Conservation (phyloP, 108 stramenopile genomes). For the Pelagomonas calceolata region DNA sequence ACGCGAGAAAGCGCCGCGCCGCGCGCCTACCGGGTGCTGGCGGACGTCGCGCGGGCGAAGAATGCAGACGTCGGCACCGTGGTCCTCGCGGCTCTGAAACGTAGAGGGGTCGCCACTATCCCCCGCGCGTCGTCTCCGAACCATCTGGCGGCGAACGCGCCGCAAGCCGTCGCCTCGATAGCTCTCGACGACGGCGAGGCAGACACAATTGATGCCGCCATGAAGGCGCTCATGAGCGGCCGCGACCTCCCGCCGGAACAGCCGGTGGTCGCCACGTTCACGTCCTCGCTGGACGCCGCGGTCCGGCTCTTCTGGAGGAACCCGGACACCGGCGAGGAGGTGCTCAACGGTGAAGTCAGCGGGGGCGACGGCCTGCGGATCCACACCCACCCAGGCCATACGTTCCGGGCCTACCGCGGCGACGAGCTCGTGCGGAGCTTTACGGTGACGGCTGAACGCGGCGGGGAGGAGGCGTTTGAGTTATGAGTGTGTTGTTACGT, state of each 20-base stretch:
- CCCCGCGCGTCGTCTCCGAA: constrained; percentile 20
- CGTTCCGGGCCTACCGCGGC: constrained; percentile 29
- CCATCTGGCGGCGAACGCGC: constrained; percentile 33
- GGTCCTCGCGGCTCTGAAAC: constrained; percentile 23
- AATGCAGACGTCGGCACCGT: constrained; percentile 21
- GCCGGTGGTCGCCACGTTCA: constrained; percentile 37
- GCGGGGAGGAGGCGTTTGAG: no score
- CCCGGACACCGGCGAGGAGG: constrained; percentile 33
- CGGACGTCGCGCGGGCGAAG: constrained; percentile 14
- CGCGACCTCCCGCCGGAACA: constrained; percentile 12
- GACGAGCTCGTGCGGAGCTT: no score
- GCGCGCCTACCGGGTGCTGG: constrained; percentile 21
- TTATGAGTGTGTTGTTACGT: no score
- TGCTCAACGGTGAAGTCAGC: constrained; percentile 22
- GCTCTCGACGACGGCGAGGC: constrained; percentile 7
- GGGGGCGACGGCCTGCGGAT: constrained; percentile 26
- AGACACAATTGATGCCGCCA: constrained; percentile 22
- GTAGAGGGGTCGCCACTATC: constrained; percentile 19
- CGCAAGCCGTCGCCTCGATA: constrained; percentile 18
- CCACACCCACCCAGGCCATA: constrained; percentile 41
- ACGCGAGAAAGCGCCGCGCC: constrained; percentile 19
- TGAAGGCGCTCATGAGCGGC: constrained; percentile 38
- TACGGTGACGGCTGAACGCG: no score
- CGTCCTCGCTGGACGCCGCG: constrained; percentile 34
- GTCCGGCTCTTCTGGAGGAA: constrained; percentile 40